Evolutionary conservation across 73 alveolate genomes (phyloP).

Genomic region (Paramecium tetraurelia): DNA sequence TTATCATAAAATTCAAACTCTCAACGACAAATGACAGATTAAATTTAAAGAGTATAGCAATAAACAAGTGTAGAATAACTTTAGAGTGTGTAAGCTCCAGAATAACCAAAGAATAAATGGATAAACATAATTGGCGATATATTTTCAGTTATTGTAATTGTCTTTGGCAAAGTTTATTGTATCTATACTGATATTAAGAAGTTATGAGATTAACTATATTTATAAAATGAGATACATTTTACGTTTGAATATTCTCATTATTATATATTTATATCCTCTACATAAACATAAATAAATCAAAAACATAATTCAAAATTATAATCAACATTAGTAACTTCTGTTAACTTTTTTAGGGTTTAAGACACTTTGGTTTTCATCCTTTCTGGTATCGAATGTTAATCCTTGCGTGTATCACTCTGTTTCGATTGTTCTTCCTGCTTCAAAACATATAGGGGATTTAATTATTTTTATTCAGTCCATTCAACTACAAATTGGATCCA

Average conservation of each 20-base stretch:
- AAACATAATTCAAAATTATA: constrained; percentile 16
- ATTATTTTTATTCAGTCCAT: constrained; percentile 40
- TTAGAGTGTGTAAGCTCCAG: background rate
- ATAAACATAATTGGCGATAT: background rate
- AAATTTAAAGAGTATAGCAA: no score
- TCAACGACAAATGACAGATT: background rate
- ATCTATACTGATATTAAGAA: no score
- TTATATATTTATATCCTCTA: no score
- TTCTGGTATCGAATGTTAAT: background rate
- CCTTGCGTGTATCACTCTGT: background rate
- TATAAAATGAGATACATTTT: background rate
- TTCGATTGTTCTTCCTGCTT: background rate
- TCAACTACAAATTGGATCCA: constrained; percentile 16
- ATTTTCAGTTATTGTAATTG: background rate
- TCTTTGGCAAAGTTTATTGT: background rate
- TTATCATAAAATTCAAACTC: background rate
- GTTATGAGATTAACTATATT: no score
- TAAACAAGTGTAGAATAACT: no score
- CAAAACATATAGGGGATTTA: background rate
- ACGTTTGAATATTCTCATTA: no score
- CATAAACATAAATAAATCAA: background rate
- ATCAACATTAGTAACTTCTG: constrained; percentile 42
- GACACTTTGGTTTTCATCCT: background rate
- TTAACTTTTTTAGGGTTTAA: constrained; percentile 4
- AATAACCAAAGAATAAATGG: background rate